Evolutionary conservation across 345 rosid genomes (phyloP).

Genomic region (Acer saccharum): DNA sequence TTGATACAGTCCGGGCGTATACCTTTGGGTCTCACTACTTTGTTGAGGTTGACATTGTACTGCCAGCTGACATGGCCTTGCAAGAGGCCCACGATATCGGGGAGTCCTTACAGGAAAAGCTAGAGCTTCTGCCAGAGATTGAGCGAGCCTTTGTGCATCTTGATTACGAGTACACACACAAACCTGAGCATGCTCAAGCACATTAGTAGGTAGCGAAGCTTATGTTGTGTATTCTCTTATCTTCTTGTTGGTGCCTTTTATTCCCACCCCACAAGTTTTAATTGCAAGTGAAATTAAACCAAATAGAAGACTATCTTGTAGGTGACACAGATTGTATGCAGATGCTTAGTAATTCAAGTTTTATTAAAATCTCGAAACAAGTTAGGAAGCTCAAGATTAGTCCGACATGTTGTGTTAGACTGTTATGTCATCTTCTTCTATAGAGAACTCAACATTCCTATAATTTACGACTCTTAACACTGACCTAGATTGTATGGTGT

Average conservation of each 20-base stretch:
- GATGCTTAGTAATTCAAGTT: background rate
- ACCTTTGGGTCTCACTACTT: slow-evolving; percentile 99
- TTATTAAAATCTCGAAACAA: too few species aligned
- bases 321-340: background rate
- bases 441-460: too few species aligned
- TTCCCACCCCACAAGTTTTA: slow-evolving; percentile 4
- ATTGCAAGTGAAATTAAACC: background rate
- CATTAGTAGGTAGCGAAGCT: slow-evolving; percentile 27
- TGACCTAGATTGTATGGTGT: too few species aligned
- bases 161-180: slow-evolving; percentile 92
- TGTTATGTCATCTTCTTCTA: too few species aligned
- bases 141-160: slow-evolving; percentile 99
- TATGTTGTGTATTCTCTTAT: background rate
- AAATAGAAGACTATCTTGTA: background rate
- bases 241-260: slow-evolving; percentile 14
- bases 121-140: slow-evolving; percentile 79
- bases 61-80: slow-evolving; percentile 85
- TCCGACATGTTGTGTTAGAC: background rate
- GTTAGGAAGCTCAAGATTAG: background rate
- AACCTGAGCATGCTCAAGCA: slow-evolving; percentile 87
- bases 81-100: slow-evolving; percentile 96
- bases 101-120: slow-evolving; percentile 89
- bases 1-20: slow-evolving; percentile 94
- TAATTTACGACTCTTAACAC: too few species aligned
- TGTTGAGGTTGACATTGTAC: slow-evolving; percentile 95